These are phyloP conservation scores for Lachancea thermotolerans DNA, from an alignment of 805 yeast species.

Conservation along the genomic window DNA sequence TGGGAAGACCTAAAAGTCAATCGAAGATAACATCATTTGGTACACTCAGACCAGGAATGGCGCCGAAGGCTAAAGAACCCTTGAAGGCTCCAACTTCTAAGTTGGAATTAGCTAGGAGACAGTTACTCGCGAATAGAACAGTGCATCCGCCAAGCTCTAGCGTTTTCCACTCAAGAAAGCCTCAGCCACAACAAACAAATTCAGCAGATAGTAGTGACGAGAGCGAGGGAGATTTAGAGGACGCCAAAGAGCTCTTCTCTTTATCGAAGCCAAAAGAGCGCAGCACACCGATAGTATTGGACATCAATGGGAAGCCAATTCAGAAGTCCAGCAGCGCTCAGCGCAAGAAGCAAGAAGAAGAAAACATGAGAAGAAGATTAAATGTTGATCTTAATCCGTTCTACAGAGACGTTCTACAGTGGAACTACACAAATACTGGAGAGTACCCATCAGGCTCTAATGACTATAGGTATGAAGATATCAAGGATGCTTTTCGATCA, in stretches of 20 bases:
- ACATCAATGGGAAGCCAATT: slow-evolving; percentile 35
- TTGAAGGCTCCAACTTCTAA: slow-evolving; percentile 31
- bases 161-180: slow-evolving; percentile 39
- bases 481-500: slow-evolving; percentile 49
- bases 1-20: slow-evolving; percentile 30
- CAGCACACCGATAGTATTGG: slow-evolving; percentile 35
- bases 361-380: slow-evolving; percentile 69
- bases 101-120: slow-evolving; percentile 35
- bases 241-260: slow-evolving; percentile 32
- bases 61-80: slow-evolving; percentile 18
- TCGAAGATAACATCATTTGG: slow-evolving; percentile 36
- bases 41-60: slow-evolving; percentile 27
- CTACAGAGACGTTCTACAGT: slow-evolving; percentile 58
- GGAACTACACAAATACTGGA: slow-evolving; percentile 60
- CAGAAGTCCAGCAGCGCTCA: slow-evolving; percentile 36
- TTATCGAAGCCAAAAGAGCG: slow-evolving; percentile 26
- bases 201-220: slow-evolving; percentile 36
- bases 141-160: slow-evolving; percentile 44
- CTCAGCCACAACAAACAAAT: slow-evolving; percentile 14
- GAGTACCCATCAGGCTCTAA: slow-evolving; percentile 54
- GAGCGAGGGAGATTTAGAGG: slow-evolving; percentile 34
- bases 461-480: slow-evolving; percentile 35
- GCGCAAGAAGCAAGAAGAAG: slow-evolving; percentile 53
- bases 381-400: slow-evolving; percentile 74
- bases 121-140: slow-evolving; percentile 24